A percentile compares a stretch with the other conserved stretches of the same genome.
These are phyloP conservation scores for Chlorella sp. DNA, from an alignment of 139 green algal species.

Conservation along the genomic window DNA sequence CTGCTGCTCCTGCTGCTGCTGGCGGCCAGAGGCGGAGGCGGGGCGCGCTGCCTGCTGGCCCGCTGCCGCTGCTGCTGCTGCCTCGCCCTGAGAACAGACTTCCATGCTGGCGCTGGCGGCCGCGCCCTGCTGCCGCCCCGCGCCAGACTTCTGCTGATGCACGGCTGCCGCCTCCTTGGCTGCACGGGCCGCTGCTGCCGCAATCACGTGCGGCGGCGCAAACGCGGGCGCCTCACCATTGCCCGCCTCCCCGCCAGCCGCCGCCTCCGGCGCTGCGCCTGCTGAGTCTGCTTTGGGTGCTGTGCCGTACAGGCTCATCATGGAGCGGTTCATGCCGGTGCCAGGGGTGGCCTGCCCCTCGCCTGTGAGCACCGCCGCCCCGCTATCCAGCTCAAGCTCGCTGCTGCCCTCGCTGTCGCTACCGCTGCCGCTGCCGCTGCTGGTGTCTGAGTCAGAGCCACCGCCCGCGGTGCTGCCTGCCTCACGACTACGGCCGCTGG, in stretches of 20 bases:
- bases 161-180: slow-evolving; percentile 34
- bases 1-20: slow-evolving; percentile 30
- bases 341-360: slow-evolving; percentile 7
- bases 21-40: not conserved
- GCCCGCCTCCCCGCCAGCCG: not conserved
- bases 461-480: not conserved
- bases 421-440: slow-evolving; percentile 15
- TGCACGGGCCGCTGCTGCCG: slow-evolving; percentile 59
- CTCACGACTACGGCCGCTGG: no score
- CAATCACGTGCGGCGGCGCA: slow-evolving; percentile 56
- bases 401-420: slow-evolving; percentile 24
- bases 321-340: slow-evolving; percentile 57
- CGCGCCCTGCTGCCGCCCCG: not conserved
- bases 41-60: slow-evolving; percentile 10
- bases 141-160: slow-evolving; percentile 29
- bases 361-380: not conserved
- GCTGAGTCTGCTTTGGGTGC: slow-evolving; percentile 1
- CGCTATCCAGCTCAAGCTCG: slow-evolving; percentile 32
- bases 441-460: not conserved
- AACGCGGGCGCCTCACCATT: slow-evolving; percentile 47
- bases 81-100: slow-evolving; percentile 1
- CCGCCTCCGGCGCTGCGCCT: not conserved
- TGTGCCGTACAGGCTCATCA: slow-evolving; percentile 71
- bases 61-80: slow-evolving; percentile 11
- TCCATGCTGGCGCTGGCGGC: slow-evolving; percentile 9